Base-by-base conservation (phyloP, 345 rosid species). In the Salix dunnii region DNA sequence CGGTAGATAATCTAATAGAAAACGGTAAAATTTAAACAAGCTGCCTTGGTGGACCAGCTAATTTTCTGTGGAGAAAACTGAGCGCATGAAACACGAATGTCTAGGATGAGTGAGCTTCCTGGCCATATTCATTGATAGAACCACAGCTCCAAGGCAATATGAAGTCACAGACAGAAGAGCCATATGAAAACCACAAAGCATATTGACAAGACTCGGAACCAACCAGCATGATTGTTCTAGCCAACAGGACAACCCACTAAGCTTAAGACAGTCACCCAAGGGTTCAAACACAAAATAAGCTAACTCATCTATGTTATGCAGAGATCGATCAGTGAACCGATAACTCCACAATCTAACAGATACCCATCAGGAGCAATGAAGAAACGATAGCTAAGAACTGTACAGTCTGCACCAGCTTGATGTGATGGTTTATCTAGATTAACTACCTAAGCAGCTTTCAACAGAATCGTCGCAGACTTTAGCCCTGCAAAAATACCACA, bases 111-210 rank as follows among this genome's bases (percentile, higher is more conserved):
- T 67, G 82, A 87, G 85, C 90, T 77, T 79, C 81, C 51, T 68
- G 72, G 87, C 89, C 82, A 89, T 90, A 88, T 89, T 89, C 78
- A 82, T 82, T 76, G 67, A 73, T 81, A 79, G 79, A 86, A 75
- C 77, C 79, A 79, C 77, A 82, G 77, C 85, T 82, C 84, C 81
- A 79, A 69, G 82, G 78, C 16, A 36, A 76, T 72, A 77, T 78
- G 36, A 84, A 78, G 74, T 73, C 74, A 83, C 46, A 72, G 83
- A 83, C 28, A 2, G 79, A 42, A 79, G 85, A 73, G 75, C 64
- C 76, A 61, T 65, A 84, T 33, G 68, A 73, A 72, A 4, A 51
- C 80, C 76, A 73, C 48, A 66, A 46, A 82, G 77, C 97, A 93
- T 90, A 78, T 68, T 85, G 81, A 75, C 70, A 67, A 76, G 48